A percentile compares a stretch with the other conserved stretches of the same genome.
These are phyloP conservation scores for Candida manassasensis DNA, from an alignment of 805 yeast species.

Conservation along the genomic window DNA sequence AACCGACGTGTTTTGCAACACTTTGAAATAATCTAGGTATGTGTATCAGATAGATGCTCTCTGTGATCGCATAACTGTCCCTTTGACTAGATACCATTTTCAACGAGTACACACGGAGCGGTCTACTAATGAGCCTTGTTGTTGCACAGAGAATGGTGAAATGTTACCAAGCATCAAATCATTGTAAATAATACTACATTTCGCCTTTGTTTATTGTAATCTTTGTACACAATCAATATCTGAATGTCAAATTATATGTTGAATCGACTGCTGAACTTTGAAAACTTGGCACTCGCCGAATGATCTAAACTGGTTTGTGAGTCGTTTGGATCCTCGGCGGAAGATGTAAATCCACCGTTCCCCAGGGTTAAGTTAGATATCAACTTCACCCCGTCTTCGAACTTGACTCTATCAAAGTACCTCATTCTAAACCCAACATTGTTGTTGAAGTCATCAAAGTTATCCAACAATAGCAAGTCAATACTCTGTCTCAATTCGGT, in stretches of 20 bases:
- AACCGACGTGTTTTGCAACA: no score
- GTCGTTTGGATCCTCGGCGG: slow-evolving; percentile 7
- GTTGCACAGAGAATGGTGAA: no score
- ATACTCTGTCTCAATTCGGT: slow-evolving; percentile 77
- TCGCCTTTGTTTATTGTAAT: no score
- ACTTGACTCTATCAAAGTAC: slow-evolving; percentile 68
- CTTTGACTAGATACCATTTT: no score
- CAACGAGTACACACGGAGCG: no score
- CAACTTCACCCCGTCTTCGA: slow-evolving; percentile 62
- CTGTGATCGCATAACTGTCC: no score
- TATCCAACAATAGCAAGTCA: slow-evolving; percentile 61
- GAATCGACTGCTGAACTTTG: slow-evolving; percentile 24
- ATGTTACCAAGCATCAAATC: no score
- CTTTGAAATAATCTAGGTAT: no score
- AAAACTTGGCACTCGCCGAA: slow-evolving; percentile 18
- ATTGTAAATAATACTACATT: no score
- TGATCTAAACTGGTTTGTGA: slow-evolving; percentile 9
- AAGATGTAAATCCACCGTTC: slow-evolving; percentile 11
- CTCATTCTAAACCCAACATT: slow-evolving; percentile 37
- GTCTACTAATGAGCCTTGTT: no score
- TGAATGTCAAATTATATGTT: neutral
- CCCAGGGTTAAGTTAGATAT: slow-evolving; percentile 46
- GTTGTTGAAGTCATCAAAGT: slow-evolving; percentile 59
- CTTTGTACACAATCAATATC: no score
- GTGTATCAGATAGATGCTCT: no score